Conservation (phyloP, 2,329 filamentous ascomycete species). For the Scedosporium dehoogii region DNA sequence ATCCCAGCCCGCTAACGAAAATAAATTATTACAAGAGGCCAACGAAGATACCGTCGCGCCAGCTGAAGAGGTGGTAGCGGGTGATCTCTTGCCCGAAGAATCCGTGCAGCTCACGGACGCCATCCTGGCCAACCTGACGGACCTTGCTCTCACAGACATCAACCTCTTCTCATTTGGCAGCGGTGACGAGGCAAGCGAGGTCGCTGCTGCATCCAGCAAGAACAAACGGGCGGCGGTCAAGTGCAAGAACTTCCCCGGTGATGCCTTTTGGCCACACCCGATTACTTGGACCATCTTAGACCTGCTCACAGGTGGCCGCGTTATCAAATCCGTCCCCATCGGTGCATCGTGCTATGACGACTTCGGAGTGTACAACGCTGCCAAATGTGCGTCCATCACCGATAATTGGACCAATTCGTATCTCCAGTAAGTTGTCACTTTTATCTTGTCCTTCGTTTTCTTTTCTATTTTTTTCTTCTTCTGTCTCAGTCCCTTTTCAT, state of each 20-base stretch:
- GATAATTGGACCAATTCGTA: not conserved
- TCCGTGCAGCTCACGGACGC: conserved; percentile 23
- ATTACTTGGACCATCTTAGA: conserved; percentile 41
- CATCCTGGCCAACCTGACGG: conserved; percentile 21
- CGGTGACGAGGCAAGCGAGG: conserved; percentile 8
- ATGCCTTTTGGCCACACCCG: conserved; percentile 40
- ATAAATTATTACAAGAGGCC: not conserved
- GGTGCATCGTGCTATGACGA: conserved; percentile 19
- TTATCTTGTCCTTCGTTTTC: not conserved
- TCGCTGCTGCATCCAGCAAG: not conserved
- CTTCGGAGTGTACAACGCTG: conserved; percentile 19
- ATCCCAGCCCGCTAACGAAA: not conserved
- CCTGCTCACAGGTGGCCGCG: conserved; percentile 33
- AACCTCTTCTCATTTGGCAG: conserved; percentile 23
- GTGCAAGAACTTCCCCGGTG: conserved; percentile 39
- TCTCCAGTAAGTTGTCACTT: not conserved
- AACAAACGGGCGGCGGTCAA: not conserved
- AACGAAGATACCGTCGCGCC: not conserved
- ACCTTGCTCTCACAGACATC: conserved; percentile 18
- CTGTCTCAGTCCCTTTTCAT: not conserved
- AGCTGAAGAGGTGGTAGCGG: not conserved
- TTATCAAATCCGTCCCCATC: conserved; percentile 40
- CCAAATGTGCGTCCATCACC: conserved; percentile 19
- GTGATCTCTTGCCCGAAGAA: conserved; percentile 10
- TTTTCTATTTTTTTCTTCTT: not conserved